Base-by-base conservation (phyloP, 352 stramenopile species). In the Globisporangium carolinianum region DNA sequence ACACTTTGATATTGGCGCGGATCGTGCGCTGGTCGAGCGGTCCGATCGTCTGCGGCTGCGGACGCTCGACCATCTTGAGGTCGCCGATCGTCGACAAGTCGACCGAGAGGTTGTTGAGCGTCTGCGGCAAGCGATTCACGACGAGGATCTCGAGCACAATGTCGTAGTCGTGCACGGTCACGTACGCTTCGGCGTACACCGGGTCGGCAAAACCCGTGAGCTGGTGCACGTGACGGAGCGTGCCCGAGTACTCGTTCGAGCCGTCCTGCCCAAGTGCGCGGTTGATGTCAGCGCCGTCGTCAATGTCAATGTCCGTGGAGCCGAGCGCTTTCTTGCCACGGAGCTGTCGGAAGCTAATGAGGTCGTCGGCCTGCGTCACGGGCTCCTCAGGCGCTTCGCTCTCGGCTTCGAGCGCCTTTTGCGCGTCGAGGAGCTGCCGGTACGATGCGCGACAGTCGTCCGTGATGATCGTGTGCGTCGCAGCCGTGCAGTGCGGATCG, bases 161-260 rank as follows among this genome's bases (percentile, higher is more conserved):
- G 78, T 99, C 98, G 71, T 99, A 99, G 65, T 99, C 97, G 69
- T 99, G 97, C 18, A 99, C 97, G 17, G 96, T 99, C n/a, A 99
- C 95, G 60, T 97, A 96, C 12, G 97, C 97, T 75, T 99, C 98
- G 18, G 96, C 97, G 73, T 99, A 99, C 51, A 99, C 97, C 2
- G 97, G 96, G 73, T 99, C 98, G 17, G 96, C 95, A 75, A 99
- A 99, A 51, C 97, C 97, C 69, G 93, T 99, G 43, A 99, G 83
- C 75, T 99, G 98, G 72, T 99, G 98, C 57, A 99, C 94, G 71
- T 98, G 96, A 39, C 84, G 89, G 54, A 99, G 81, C 63, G 98
- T 95, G 66, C 85, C 91, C 42, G 77, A 86, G 71, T 93, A 94
- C 65, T 91, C 81, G 59, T 90, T 93, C 58, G 75, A 62, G n/a